phyloP scores from a whole-genome alignment of 2,329 filamentous ascomycete genomes.

The Leptographium flavum region DNA sequence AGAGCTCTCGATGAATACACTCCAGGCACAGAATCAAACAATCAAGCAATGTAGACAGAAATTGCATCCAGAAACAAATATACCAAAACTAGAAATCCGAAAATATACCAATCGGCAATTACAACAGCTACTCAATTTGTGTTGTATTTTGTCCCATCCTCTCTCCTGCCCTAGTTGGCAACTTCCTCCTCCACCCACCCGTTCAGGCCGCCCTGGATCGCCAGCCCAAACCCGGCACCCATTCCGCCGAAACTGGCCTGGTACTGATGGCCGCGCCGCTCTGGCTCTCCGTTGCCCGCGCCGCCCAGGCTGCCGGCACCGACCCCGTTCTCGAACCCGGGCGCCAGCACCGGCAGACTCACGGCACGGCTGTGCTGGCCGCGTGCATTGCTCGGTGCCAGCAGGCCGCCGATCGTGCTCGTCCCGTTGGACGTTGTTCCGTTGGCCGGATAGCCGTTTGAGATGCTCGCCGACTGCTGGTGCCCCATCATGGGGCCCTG shows the following conservation, averaged over 20 bases:
- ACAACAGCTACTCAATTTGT: slow-evolving; percentile 22
- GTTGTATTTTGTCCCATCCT: not conserved
- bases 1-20: no score
- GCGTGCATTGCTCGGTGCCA: slow-evolving; percentile 53
- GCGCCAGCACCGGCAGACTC: slow-evolving; percentile 62
- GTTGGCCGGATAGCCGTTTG: slow-evolving; percentile 45
- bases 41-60: not conserved
- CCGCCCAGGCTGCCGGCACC: slow-evolving; percentile 35
- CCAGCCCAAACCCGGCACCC: slow-evolving; percentile 42
- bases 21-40: not conserved
- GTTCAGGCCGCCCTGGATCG: slow-evolving; percentile 49
- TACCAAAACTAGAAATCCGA: not conserved
- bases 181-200: slow-evolving; percentile 57
- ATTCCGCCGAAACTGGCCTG: slow-evolving; percentile 48
- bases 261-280: slow-evolving; percentile 52
- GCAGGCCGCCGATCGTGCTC: slow-evolving; percentile 60
- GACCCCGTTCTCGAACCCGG: slow-evolving; percentile 46
- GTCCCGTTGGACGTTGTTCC: slow-evolving; percentile 33
- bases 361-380: slow-evolving; percentile 66
- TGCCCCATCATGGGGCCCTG: slow-evolving; percentile 45
- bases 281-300: slow-evolving; percentile 29
- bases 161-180: slow-evolving; percentile 29
- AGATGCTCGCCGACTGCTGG: slow-evolving; percentile 51
- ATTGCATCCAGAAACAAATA: not conserved
- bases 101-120: slow-evolving; percentile 20